Conservation (phyloP, 345 rosid genomes). For the Lenwebbia sp. region DNA sequence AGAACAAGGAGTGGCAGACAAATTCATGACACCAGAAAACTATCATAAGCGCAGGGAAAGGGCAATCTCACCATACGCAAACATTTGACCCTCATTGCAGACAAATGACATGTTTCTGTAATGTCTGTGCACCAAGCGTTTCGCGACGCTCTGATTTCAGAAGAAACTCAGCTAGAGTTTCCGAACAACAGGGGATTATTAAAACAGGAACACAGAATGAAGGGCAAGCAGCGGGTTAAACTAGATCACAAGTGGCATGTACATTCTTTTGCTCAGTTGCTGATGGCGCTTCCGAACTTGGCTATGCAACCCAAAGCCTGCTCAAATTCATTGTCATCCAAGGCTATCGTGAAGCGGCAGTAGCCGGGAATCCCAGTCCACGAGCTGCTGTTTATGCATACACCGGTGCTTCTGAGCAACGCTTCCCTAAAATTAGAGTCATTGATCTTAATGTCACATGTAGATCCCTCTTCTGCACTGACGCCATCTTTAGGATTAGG, state of each 20-base stretch:
- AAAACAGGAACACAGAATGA: not conserved
- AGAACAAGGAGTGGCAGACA: not conserved
- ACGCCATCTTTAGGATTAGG: constrained; percentile 4
- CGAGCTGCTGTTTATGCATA: constrained; percentile 69
- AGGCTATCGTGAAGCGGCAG: constrained; percentile 77
- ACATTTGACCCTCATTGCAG: not conserved
- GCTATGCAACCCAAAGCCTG: constrained; percentile 54
- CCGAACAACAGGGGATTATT: not conserved
- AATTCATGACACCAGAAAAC: not conserved
- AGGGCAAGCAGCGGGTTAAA: not conserved
- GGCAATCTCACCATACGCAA: not conserved
- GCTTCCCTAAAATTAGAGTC: constrained; percentile 68
- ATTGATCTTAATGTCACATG: constrained; percentile 35
- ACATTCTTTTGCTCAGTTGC: not conserved
- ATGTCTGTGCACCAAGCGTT: not conserved
- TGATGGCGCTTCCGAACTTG: constrained; percentile 33
- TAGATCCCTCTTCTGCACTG: not conserved
- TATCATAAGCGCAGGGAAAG: not conserved
- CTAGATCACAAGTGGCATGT: not conserved
- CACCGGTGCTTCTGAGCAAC: constrained; percentile 52
- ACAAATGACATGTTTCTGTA: not conserved
- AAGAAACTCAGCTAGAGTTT: not conserved
- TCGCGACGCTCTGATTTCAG: not conserved
- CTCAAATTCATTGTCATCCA: constrained; percentile 63
- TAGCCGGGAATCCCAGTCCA: constrained; percentile 93